phyloP scores from a whole-genome alignment of 192 early-diverging fungal species.

The Helicostylum pulchrum region DNA sequence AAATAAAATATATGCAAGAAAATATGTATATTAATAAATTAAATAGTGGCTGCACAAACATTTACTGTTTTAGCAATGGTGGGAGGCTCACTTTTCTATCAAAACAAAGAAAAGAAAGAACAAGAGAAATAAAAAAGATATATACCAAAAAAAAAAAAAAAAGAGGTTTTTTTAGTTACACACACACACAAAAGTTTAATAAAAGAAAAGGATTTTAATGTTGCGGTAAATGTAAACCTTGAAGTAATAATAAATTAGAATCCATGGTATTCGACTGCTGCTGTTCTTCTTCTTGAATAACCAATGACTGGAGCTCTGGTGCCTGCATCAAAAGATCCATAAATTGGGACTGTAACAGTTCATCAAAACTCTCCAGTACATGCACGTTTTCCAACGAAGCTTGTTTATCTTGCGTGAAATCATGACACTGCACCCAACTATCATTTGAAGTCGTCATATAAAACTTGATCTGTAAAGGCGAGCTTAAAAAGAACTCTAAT shows the following conservation, averaged over 20 bases:
- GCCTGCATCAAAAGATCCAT: conserved; percentile 12
- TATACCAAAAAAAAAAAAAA: conserved; percentile 1
- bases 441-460: conserved; percentile 40
- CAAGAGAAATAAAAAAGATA: background rate
- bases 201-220: background rate
- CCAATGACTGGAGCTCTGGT: conserved; percentile 2
- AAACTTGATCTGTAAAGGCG: conserved; percentile 43
- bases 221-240: conserved; percentile 16
- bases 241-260: conserved; percentile 6
- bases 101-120: conserved; percentile 14
- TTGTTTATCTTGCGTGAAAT: conserved; percentile 63
- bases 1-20: background rate
- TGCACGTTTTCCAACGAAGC: conserved; percentile 47
- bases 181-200: background rate
- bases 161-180: too few species aligned
- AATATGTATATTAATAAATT: background rate
- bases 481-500: conserved; percentile 15
- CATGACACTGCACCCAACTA: conserved; percentile 57
- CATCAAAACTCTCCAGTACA: conserved; percentile 40
- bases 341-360: conserved; percentile 4
- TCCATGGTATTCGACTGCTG: background rate
- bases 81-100: conserved; percentile 24
- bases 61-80: conserved; percentile 29
- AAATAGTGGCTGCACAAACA: conserved; percentile 28
- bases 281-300: conserved; percentile 1